Conservation (phyloP, 345 rosid species). For the Euphorbia lathyris region DNA sequence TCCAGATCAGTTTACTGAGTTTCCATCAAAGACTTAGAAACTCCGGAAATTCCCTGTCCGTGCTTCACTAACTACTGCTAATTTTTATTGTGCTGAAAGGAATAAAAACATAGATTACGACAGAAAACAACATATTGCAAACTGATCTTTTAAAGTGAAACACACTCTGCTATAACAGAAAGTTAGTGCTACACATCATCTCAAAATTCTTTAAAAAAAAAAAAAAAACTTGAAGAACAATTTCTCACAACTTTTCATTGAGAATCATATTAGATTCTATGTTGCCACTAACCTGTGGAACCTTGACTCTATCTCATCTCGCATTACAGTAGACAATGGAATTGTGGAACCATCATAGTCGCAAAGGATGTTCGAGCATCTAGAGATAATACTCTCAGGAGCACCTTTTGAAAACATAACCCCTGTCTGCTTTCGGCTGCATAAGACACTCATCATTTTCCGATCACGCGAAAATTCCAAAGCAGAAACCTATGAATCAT, state of each 20-base stretch:
- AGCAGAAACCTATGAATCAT: slow-evolving; percentile 62
- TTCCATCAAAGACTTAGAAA: not conserved
- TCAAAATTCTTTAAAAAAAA: not conserved
- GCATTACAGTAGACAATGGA: slow-evolving; percentile 64
- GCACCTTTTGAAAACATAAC: slow-evolving; percentile 96
- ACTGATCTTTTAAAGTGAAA: not conserved
- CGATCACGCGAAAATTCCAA: slow-evolving; percentile 98
- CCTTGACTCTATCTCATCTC: slow-evolving; percentile 77
- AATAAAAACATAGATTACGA: not conserved
- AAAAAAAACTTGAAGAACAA: not conserved
- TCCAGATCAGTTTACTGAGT: not conserved
- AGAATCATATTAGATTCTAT: not conserved
- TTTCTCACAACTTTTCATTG: not conserved
- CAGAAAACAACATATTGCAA: not conserved
- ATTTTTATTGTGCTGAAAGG: not conserved
- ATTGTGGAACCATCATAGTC: slow-evolving; percentile 74
- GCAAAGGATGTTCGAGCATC: slow-evolving; percentile 79
- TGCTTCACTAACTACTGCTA: not conserved
- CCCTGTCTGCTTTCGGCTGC: slow-evolving; percentile 65
- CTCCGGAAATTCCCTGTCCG: not conserved
- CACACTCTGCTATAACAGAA: not conserved
- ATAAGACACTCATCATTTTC: slow-evolving; percentile 97
- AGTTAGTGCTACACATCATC: not conserved
- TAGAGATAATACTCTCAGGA: slow-evolving; percentile 86
- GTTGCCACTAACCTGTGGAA: slow-evolving; percentile 56